Evolutionary conservation across 2,329 filamentous ascomycete genomes (phyloP), one percentile per base, ranked within the genome.

Genomic region (Knufia fluminis): DNA sequence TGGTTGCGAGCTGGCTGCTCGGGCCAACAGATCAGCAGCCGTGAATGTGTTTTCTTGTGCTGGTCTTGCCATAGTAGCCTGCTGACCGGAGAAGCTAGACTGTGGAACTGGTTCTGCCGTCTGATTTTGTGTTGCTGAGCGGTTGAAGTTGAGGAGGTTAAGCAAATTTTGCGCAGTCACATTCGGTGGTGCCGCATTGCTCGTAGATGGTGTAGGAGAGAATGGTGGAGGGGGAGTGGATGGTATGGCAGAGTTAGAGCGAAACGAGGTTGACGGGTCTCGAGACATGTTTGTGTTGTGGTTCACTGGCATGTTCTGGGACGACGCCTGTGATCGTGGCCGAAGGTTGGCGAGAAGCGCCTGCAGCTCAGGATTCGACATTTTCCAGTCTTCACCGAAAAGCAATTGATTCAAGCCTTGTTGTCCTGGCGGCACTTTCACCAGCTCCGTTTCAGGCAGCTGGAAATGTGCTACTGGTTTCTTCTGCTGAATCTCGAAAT

Each of bases 141-240:
- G 71, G 53, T 76, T 80, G 66, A 82, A 83, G 64, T 80, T 81
- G 54, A 86, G 71, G 53, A 85, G 65, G 60, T 77, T 83, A 52
- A 85, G 71, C 56, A 86, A 64, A 59, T 76, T 79, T 54, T 73
- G 71, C 14, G 77, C 75, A 52, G 74, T 72, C 50, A 73, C 71
- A 44, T 67, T 51, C 32, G 36, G 35, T 4, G 49, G 19, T 10
- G 43, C 22, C 12, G 28, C 9, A 36, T 35, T 39, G 23, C 36
- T 32, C 6, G 50, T 43, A 2, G 19, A 43, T 35, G 49, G 48
- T 16, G 48, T 39, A 16, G 51, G 50, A 23, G 57, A 53, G 40
- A 52, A 48, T 19, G 50, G 48, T 39, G 48, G 50, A n/a, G 49
- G 46, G 17, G 51, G 40, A 31, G 19, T 46, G 9, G 48, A 24